Conservation (phyloP, 2,329 filamentous ascomycete genomes). For the Fusarium goolgardi region DNA sequence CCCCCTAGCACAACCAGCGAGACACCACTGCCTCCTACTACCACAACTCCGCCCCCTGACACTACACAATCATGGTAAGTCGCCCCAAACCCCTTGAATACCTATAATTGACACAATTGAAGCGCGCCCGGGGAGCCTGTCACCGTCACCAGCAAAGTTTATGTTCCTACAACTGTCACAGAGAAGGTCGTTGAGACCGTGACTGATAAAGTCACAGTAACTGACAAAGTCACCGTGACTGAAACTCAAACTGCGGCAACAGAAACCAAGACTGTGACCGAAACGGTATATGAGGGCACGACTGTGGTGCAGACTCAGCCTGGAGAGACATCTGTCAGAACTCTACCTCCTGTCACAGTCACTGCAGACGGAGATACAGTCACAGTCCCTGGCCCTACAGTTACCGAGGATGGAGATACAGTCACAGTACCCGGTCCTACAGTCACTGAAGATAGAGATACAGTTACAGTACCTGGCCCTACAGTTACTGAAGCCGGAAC, state of each 20-base stretch:
- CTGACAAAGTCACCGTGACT: slow-evolving; percentile 5
- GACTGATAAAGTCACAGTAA: slow-evolving; percentile 6
- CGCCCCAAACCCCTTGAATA: neutral
- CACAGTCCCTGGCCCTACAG: neutral
- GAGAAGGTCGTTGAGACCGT: neutral
- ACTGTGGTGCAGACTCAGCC: slow-evolving; percentile 18
- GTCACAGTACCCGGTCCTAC: slow-evolving; percentile 7
- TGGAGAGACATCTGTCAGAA: neutral
- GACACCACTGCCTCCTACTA: slow-evolving; percentile 1
- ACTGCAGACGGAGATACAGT: slow-evolving; percentile 2
- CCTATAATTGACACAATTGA: slow-evolving; percentile 1
- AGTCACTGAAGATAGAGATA: neutral
- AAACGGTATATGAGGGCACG: slow-evolving; percentile 9
- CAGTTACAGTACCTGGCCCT: slow-evolving; percentile 9
- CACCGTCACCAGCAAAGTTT: slow-evolving; percentile 8
- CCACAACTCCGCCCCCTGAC: slow-evolving; percentile 1
- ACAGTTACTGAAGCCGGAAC: neutral
- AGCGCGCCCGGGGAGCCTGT: slow-evolving; percentile 10
- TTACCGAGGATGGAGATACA: neutral
- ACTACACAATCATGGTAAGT: slow-evolving; percentile 27
- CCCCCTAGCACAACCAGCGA: slow-evolving; percentile 14
- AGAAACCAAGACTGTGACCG: neutral
- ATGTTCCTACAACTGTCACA: slow-evolving; percentile 5
- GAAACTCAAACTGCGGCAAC: slow-evolving; percentile 7
- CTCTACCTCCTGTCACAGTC: neutral